These are phyloP conservation scores for Pestalotiopsis sp. DNA, from an alignment of 2,329 filamentous ascomycete species.

Conservation along the genomic window DNA sequence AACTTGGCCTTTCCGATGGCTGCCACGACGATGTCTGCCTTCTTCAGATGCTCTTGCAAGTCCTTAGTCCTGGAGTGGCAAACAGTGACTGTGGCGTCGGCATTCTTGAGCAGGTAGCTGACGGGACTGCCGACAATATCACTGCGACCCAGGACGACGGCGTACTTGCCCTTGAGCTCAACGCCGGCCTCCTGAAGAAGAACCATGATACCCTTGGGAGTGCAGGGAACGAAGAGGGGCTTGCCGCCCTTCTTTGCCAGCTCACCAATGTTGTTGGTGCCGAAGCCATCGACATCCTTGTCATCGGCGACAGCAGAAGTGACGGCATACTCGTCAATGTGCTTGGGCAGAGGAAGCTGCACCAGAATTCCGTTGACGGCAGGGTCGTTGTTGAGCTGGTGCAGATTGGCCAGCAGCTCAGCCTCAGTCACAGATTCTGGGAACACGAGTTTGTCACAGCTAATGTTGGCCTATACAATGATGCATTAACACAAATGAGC, in stretches of 20 bases:
- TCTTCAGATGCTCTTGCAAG: constrained; percentile 73
- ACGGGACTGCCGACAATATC: constrained; percentile 98
- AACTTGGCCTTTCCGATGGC: constrained; percentile 88
- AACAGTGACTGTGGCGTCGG: constrained; percentile 93
- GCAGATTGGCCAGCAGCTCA: constrained; percentile 83
- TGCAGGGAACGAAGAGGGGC: constrained; percentile 91
- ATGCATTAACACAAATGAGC: constrained; percentile 19
- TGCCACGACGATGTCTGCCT: constrained; percentile 86
- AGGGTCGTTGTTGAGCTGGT: constrained; percentile 82
- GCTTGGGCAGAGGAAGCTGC: constrained; percentile 85
- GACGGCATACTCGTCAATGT: constrained; percentile 86
- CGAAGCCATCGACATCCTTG: constrained; percentile 98
- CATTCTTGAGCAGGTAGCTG: constrained; percentile 92
- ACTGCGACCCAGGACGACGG: constrained; percentile 90
- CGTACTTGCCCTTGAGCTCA: constrained; percentile 84
- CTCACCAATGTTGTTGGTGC: constrained; percentile 91
- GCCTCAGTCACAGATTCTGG: constrained; percentile 79
- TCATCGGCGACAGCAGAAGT: constrained; percentile 89
- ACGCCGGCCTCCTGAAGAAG: constrained; percentile 83
- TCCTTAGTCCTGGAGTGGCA: constrained; percentile 88
- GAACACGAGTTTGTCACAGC: constrained; percentile 83
- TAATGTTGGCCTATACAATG: constrained; percentile 75
- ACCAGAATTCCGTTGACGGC: constrained; percentile 90
- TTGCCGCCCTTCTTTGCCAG: constrained; percentile 91
- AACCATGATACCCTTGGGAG: constrained; percentile 95